Evolutionary conservation across 331 rosid species (phyloP).

Genomic region (Malus hybrid): DNA sequence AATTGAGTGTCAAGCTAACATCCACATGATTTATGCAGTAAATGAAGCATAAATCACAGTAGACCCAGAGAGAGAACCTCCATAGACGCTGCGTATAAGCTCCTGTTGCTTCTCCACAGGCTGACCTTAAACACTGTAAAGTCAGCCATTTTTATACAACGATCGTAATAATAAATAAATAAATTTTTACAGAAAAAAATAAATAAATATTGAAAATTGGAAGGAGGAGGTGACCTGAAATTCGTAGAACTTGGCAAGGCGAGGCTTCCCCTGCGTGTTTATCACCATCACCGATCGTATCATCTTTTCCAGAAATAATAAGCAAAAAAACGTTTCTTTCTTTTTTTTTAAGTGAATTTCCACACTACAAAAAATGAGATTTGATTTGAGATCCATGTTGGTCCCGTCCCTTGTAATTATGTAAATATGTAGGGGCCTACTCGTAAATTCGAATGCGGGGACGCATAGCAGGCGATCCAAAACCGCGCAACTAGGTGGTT

Average conservation of each 20-base stretch:
- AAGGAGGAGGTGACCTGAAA: conserved; percentile 41
- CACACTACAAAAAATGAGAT: neutral
- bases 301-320: conserved; percentile 24
- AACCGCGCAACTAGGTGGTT: neutral
- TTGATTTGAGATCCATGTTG: neutral
- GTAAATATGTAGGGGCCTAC: neutral
- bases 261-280: conserved; percentile 92
- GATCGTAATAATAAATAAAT: neutral
- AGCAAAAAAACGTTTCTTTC: neutral
- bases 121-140: conserved; percentile 39
- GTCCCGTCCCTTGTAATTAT: neutral
- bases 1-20: neutral
- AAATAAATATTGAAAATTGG: neutral
- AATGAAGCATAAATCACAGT: neutral
- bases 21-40: neutral
- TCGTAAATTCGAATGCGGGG: neutral
- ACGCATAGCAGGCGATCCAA: neutral
- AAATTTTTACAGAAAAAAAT: neutral
- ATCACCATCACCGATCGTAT: conserved; percentile 77
- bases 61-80: conserved; percentile 41
- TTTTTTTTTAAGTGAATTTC: neutral
- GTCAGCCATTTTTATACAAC: conserved; percentile 1
- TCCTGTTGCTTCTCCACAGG: conserved; percentile 86
- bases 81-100: conserved; percentile 72
- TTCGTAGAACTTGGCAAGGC: conserved; percentile 85